Evolutionary conservation across 257 asterid genomes (phyloP).

Genomic region (Plectranthus barbatus): DNA sequence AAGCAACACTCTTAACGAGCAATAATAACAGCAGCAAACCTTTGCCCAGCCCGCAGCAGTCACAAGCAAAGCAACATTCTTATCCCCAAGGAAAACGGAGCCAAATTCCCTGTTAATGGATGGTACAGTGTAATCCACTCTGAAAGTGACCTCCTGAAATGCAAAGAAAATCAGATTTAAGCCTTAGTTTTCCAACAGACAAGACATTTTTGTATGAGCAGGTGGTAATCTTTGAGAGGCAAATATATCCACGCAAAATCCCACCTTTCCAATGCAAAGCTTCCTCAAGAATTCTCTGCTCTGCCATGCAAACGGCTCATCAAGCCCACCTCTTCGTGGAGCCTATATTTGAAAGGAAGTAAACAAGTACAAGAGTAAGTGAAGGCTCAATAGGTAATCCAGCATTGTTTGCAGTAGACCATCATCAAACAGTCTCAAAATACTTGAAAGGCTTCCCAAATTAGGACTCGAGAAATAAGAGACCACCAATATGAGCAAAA

Average conservation of each 20-base stretch:
- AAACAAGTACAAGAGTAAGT: neutral
- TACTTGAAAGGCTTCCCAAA: neutral
- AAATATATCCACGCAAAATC: conserved; percentile 1
- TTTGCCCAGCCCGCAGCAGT: conserved; percentile 97
- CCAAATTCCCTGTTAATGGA: conserved; percentile 89
- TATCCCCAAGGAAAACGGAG: conserved; percentile 72
- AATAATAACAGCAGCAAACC: conserved; percentile 30
- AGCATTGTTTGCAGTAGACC: neutral
- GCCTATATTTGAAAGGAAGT: conserved; percentile 39
- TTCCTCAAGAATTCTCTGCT: conserved; percentile 87
- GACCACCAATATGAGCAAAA: neutral
- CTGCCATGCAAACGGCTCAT: conserved; percentile 98
- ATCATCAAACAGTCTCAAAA: neutral
- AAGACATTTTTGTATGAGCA: neutral
- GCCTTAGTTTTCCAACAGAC: neutral
- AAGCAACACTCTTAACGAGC: neutral
- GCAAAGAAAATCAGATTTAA: neutral
- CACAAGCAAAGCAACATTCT: conserved; percentile 73
- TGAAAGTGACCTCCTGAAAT: conserved; percentile 75
- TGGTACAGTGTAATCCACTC: conserved; percentile 83
- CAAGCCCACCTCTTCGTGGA: conserved; percentile 72
- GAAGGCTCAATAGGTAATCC: neutral
- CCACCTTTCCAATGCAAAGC: conserved; percentile 89
- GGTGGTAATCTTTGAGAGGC: neutral
- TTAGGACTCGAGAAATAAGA: neutral